Base-by-base conservation (phyloP, 768 basidiomycete genomes). In the Russula sp. region DNA sequence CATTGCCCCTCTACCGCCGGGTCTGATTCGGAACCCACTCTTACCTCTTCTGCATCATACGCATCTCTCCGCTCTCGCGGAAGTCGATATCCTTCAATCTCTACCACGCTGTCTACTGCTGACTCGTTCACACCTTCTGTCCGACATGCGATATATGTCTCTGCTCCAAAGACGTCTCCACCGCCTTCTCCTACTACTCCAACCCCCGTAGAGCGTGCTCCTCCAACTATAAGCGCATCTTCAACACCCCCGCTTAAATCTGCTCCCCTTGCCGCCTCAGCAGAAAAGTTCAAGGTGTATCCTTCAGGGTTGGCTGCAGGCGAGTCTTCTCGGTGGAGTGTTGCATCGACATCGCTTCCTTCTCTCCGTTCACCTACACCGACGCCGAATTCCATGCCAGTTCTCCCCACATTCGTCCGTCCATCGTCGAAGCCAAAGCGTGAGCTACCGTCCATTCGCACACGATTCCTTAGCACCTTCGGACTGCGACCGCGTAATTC, bases 81-180 rank as follows among this genome's bases (percentile, higher is more conserved):
- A 20, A 61, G 46, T 42, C 68, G 68, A 20, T 67, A 63, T 59
- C 68, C 68, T 30, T 69, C 68, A n/a, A 64, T 69, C 16, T 69
- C 68, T 6, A 69, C 68, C 30, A 69, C 66, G 5, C 68, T 69
- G 2, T 69, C 68, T 40, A 58, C 63, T 3, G 59, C 44, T 50
- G 64, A 65, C 9, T 65, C 64, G 5, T 61, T 52, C 18, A 22
- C 48, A 7, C 40, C 59, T 20, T 67, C 64, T 22, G 50, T 52
- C n/a, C 59, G 67, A 5, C 49, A 65, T 34, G 63, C 66, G 26
- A 65, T 60, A 46, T 67, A 68, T 53, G 22, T 63, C 18, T 60
- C 65, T 1, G 18, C 44, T 26, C 56, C 66, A 7, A 55, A 57
- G 14, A 16, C 48, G 28, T 51, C 64, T 32, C 61, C 66, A 3